Percentiles rank a stretch among this genome's conserved stretches.
These are phyloP conservation scores for Russula sp. DNA, from an alignment of 768 basidiomycete genomes.

Conservation along the genomic window DNA sequence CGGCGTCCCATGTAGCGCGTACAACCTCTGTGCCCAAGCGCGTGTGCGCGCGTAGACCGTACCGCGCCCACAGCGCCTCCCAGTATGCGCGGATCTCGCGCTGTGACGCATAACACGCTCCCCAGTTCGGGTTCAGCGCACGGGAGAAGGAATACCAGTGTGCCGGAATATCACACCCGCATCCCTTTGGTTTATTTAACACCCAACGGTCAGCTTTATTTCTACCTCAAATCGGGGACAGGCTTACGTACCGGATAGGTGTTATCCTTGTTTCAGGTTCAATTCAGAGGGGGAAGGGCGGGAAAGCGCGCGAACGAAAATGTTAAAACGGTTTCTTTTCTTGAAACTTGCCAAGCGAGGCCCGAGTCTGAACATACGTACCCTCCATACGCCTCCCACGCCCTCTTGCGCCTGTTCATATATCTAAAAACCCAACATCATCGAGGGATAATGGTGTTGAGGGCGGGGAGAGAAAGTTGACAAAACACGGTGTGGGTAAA, in stretches of 20 bases:
- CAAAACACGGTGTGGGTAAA: no score
- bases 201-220: neutral
- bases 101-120: constrained; percentile 31
- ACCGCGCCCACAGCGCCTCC: constrained; percentile 29
- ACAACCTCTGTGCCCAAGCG: constrained; percentile 35
- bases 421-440: constrained; percentile 32
- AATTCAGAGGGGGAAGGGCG: neutral
- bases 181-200: constrained; percentile 30
- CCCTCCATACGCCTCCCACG: constrained; percentile 36
- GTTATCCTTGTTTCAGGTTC: constrained; percentile 28
- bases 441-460: no score
- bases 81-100: constrained; percentile 36
- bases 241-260: constrained; percentile 33
- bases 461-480: no score
- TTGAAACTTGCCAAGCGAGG: neutral
- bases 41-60: constrained; percentile 31
- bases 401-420: constrained; percentile 35
- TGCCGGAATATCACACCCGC: constrained; percentile 33
- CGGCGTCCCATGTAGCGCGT: constrained; percentile 35
- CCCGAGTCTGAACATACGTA: constrained; percentile 20
- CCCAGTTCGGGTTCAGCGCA: constrained; percentile 35
- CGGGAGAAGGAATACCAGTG: constrained; percentile 36
- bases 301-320: neutral
- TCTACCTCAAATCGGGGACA: no score
- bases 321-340: neutral